Evolutionary conservation across 225 moss, liverwort and hornwort species (phyloP).

Genomic region (Pseudisothecium myosuroides): DNA sequence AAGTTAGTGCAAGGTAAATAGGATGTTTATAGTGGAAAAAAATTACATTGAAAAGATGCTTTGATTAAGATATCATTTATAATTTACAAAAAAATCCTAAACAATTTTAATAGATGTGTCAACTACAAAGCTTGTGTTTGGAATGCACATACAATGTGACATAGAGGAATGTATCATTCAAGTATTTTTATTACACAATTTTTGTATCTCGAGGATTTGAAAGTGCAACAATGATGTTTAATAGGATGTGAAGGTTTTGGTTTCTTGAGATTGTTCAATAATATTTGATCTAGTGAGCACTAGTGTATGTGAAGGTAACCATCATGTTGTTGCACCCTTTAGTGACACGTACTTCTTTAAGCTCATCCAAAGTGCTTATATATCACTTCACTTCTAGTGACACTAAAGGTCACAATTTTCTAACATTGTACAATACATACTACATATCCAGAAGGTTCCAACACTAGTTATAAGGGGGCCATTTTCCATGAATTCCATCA

Average conservation of each 20-base stretch:
- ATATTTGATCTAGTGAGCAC: fast-evolving
- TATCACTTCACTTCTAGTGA: fast-evolving
- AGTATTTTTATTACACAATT: too few species aligned
- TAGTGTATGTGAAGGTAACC: too few species aligned
- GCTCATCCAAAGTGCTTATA: fast-evolving
- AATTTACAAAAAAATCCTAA: not conserved
- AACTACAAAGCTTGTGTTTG: fast-evolving
- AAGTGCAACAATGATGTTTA: not conserved
- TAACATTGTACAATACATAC: not conserved
- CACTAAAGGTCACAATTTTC: fast-evolving
- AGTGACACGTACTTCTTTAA: not conserved
- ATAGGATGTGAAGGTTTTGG: not conserved
- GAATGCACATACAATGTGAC: not conserved
- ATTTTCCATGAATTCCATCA: not conserved
- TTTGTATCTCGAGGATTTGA: fast-evolving
- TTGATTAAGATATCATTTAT: not conserved
- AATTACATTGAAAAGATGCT: not conserved
- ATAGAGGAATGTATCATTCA: not conserved
- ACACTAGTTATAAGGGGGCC: fast-evolving
- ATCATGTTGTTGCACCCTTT: fast-evolving
- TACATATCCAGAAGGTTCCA: fast-evolving
- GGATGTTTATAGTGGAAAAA: not conserved
- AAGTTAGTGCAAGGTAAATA: not conserved
- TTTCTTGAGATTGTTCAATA: not conserved
- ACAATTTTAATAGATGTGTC: not conserved